These are phyloP conservation scores for Raffaelea deltoideospora DNA, from an alignment of 2,329 filamentous ascomycete species.

Conservation along the genomic window DNA sequence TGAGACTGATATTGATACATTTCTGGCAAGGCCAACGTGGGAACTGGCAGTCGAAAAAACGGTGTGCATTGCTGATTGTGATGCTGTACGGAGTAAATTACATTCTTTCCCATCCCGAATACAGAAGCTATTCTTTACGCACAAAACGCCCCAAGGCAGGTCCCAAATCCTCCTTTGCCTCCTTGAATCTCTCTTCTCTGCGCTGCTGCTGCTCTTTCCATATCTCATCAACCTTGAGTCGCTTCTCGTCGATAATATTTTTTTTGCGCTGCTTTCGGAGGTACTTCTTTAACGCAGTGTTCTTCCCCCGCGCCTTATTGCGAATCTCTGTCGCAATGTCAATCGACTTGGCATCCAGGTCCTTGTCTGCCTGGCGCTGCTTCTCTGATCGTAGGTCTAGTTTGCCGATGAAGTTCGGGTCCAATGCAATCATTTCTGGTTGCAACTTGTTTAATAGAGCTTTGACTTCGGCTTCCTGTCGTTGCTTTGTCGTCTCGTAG, in stretches of 20 bases:
- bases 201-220: slow-evolving; percentile 57
- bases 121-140: slow-evolving; percentile 38
- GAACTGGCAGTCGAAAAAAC: too few relatives aligned
- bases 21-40: too few relatives aligned
- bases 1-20: too few relatives aligned
- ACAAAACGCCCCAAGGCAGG: slow-evolving; percentile 79
- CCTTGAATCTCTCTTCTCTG: slow-evolving; percentile 44
- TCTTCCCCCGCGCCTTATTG: slow-evolving; percentile 67
- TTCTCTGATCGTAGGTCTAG: slow-evolving; percentile 69
- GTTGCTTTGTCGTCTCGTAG: slow-evolving; percentile 83
- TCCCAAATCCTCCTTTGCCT: slow-evolving; percentile 60
- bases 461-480: slow-evolving; percentile 85
- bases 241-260: slow-evolving; percentile 95
- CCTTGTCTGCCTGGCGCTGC: slow-evolving; percentile 60
- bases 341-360: slow-evolving; percentile 55
- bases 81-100: not conserved
- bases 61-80: not conserved
- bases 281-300: slow-evolving; percentile 75
- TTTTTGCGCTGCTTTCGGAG: slow-evolving; percentile 80
- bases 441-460: slow-evolving; percentile 83
- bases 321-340: slow-evolving; percentile 46
- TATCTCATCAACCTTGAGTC: slow-evolving; percentile 70
- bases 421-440: slow-evolving; percentile 91
- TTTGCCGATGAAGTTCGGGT: slow-evolving; percentile 82
- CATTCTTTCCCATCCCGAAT: not conserved